phyloP scores from a whole-genome alignment of 352 stramenopile genomes.

The Globisporangium uncinulatum region DNA sequence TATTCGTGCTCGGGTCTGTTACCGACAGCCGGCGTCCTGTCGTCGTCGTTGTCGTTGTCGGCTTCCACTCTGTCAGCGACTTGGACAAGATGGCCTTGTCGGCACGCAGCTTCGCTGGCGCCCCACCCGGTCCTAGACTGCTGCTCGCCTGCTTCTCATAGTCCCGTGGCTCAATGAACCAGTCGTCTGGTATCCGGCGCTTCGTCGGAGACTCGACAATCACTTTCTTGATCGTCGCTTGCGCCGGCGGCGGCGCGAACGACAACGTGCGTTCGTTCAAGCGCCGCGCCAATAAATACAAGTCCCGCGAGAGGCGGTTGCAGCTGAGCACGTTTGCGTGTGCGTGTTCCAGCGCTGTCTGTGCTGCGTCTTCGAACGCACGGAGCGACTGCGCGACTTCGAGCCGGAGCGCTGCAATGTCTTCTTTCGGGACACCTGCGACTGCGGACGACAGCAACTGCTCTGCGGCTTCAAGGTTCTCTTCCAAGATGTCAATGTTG shows the following conservation, averaged over 20 bases:
- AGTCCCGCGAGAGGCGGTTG: constrained; percentile 53
- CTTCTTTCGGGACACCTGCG: constrained; percentile 41
- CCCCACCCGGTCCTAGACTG: too few species aligned
- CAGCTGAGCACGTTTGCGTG: constrained; percentile 57
- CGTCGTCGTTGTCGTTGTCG: constrained; percentile 15
- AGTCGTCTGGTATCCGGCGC: constrained; percentile 70
- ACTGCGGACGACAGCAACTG: constrained; percentile 56
- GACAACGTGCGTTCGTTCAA: constrained; percentile 55
- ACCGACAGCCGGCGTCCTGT: constrained; percentile 27
- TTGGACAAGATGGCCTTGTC: constrained; percentile 37
- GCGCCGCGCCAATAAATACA: constrained; percentile 50
- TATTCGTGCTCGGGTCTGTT: constrained; percentile 32
- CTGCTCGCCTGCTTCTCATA: constrained; percentile 17
- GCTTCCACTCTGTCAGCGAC: constrained; percentile 40
- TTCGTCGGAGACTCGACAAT: constrained; percentile 57
- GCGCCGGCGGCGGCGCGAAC: constrained; percentile 48
- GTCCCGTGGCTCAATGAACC: constrained; percentile 49
- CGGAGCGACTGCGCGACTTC: constrained; percentile 32
- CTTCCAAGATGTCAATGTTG: constrained; percentile 69
- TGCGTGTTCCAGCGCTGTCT: constrained; percentile 20
- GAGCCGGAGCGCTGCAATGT: constrained; percentile 44
- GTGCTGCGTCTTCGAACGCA: constrained; percentile 26
- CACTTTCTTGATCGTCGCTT: constrained; percentile 78
- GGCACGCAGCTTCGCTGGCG: constrained; percentile 16
- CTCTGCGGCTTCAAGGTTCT: constrained; percentile 55